These are phyloP conservation scores for Plantago major DNA, from an alignment of 257 asterid species.

Conservation along the genomic window DNA sequence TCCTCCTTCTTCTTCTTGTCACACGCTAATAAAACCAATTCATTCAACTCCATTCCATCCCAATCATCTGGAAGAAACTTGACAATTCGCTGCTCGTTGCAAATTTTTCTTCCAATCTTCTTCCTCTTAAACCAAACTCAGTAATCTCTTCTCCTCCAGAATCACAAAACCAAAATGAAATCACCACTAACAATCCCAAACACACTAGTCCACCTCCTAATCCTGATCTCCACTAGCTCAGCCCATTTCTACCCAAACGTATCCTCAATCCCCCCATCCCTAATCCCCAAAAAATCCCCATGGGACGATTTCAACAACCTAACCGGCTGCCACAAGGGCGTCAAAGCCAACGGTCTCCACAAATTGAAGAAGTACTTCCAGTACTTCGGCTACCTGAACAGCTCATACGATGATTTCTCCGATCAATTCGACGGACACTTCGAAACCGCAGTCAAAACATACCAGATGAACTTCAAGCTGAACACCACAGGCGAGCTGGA, in stretches of 20 bases:
- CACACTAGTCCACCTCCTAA: not conserved
- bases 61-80: no score
- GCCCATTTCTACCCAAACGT: conserved; percentile 58
- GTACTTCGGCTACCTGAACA: conserved; percentile 59
- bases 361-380: conserved; percentile 61
- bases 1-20: no score
- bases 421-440: conserved; percentile 61
- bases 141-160: no score
- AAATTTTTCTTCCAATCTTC: no score
- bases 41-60: no score
- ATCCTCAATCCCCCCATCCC: conserved; percentile 44
- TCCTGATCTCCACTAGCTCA: conserved; percentile 17
- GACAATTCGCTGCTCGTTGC: no score
- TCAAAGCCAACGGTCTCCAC: conserved; percentile 37
- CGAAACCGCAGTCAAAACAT: conserved; percentile 48
- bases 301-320: conserved; percentile 52
- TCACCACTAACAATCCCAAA: not conserved
- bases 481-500: conserved; percentile 59
- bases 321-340: conserved; percentile 55
- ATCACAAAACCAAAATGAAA: not conserved
- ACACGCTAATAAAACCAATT: no score
- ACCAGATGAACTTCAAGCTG: conserved; percentile 75
- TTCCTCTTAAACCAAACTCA: no score
- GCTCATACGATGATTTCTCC: conserved; percentile 36
- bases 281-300: conserved; percentile 38